Conservation (phyloP, 768 basidiomycete genomes). For the Tricholoma furcatifolium region DNA sequence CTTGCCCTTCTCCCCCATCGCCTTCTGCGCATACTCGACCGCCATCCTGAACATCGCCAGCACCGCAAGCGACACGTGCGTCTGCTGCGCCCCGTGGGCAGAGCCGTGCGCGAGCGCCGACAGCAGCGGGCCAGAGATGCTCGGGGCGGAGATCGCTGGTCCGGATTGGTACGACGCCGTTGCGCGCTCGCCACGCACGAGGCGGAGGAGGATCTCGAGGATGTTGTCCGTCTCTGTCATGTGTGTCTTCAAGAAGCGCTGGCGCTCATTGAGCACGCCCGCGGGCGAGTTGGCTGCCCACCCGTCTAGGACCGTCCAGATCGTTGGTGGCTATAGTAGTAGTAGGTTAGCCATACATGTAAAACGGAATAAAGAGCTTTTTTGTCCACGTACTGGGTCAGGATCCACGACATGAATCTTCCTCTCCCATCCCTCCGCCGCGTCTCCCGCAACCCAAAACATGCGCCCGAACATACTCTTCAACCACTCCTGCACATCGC, state of each 20-base stretch:
- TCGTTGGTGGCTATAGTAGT: slow-evolving; percentile 74
- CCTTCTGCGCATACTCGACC: slow-evolving; percentile 77
- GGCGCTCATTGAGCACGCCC: slow-evolving; percentile 72
- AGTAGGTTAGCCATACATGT: background rate
- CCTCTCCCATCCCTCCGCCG: slow-evolving; percentile 91
- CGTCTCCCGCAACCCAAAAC: slow-evolving; percentile 84
- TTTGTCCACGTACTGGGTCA: slow-evolving; percentile 69
- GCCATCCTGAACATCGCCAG: slow-evolving; percentile 87
- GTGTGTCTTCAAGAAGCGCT: slow-evolving; percentile 87
- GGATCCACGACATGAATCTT: slow-evolving; percentile 92
- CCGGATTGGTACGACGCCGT: slow-evolving; percentile 65
- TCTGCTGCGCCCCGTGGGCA: slow-evolving; percentile 85
- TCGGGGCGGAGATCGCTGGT: slow-evolving; percentile 59
- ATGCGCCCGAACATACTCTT: slow-evolving; percentile 84
- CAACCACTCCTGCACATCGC: slow-evolving; percentile 93
- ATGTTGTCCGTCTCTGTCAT: slow-evolving; percentile 85
- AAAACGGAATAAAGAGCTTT: background rate
- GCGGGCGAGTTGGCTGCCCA: slow-evolving; percentile 88
- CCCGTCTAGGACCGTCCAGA: slow-evolving; percentile 84
- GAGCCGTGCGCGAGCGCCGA: slow-evolving; percentile 72
- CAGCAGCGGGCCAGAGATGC: slow-evolving; percentile 66
- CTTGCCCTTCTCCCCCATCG: slow-evolving; percentile 64
- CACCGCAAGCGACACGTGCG: slow-evolving; percentile 91
- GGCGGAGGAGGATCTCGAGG: slow-evolving; percentile 88
- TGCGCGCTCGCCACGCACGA: slow-evolving; percentile 87